Evolutionary conservation across 2,329 filamentous ascomycete species (phyloP), one percentile per base, ranked within the genome.

Genomic region (Colletotrichum cuscutae): DNA sequence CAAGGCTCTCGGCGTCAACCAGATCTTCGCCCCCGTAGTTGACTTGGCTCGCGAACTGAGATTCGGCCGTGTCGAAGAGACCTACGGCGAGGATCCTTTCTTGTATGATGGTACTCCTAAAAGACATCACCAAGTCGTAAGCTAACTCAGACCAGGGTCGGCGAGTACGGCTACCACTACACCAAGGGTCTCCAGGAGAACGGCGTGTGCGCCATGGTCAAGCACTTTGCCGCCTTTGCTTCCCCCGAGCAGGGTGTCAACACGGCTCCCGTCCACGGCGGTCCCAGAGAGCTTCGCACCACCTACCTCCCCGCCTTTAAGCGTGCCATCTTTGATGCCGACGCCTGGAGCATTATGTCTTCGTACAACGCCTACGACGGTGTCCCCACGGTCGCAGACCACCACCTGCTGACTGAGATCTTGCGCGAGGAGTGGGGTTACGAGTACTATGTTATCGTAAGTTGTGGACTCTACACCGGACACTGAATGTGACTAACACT

Each of bases 281-380:
- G 88, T 56, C 86, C 88, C 73, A 80, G 87, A 57, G 85, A 88
- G 76, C 86, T 90, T 4, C 84, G 88, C 42, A 89, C 86, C 42
- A 90, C 88, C 3, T 87, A 86, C 73, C 81, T 92, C 4, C 89
- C 89, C 2, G 77, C 89, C 0, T 94, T 93, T 81, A 92, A 93
- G 79, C 87, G 91, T 19, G 88, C 92, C 13, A 94, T 95, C 73
- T 89, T 94, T 42, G 93, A 94, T 77, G 91, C 84, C 11, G 91
- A 88, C 12, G 93, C 91, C 2, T 91, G 87, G 77, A 87, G 88
- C 53, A 89, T 94, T 76, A 95, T 95, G 93, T 90, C 91, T 35
- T 89, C 93, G 0, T 95, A 95, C 78, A 90, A 93, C 77, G 90
- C 91, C 65, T 94, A 94, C 75, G 93, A 95, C 75, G 93, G 93